phyloP scores from a whole-genome alignment of 2,329 filamentous ascomycete genomes.

The Macroventuria anomochaeta region DNA sequence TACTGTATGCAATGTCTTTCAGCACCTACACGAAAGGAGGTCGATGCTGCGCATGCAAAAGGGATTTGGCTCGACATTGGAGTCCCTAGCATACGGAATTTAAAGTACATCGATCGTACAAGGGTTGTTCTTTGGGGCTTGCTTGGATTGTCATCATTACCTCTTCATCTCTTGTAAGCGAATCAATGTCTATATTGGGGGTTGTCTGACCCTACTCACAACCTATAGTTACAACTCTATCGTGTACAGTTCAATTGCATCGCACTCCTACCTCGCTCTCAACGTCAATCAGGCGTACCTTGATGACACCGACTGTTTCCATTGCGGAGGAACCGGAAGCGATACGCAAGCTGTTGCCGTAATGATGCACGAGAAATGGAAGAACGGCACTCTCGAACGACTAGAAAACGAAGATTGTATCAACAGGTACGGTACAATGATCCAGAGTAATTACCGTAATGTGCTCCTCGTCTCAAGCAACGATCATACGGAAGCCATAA shows the following conservation, averaged over 20 bases:
- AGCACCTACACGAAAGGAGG: constrained; percentile 57
- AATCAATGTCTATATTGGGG: too few relatives aligned
- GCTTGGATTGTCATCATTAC: constrained; percentile 17
- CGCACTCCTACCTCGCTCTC: neutral
- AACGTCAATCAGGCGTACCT: neutral
- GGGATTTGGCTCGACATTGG: constrained; percentile 20
- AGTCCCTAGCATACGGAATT: constrained; percentile 23
- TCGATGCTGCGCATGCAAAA: constrained; percentile 56
- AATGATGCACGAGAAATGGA: too few relatives aligned
- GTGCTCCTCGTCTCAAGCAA: too few relatives aligned
- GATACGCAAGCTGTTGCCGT: too few relatives aligned
- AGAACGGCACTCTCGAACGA: too few relatives aligned
- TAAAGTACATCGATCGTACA: constrained; percentile 11
- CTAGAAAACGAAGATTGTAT: too few relatives aligned
- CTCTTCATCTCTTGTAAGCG: constrained; percentile 22
- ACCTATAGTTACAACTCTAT: constrained; percentile 29
- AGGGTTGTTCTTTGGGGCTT: constrained; percentile 14
- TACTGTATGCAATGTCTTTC: constrained; percentile 60
- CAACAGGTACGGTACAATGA: too few relatives aligned
- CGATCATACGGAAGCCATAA: too few relatives aligned
- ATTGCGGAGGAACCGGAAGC: too few relatives aligned
- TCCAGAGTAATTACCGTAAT: too few relatives aligned
- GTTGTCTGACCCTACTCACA: too few relatives aligned
- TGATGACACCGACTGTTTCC: too few relatives aligned
- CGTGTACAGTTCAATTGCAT: constrained; percentile 21